These are phyloP conservation scores for Zea luxurians DNA, from an alignment of 176 grass and related monocot genomes.

Conservation along the genomic window DNA sequence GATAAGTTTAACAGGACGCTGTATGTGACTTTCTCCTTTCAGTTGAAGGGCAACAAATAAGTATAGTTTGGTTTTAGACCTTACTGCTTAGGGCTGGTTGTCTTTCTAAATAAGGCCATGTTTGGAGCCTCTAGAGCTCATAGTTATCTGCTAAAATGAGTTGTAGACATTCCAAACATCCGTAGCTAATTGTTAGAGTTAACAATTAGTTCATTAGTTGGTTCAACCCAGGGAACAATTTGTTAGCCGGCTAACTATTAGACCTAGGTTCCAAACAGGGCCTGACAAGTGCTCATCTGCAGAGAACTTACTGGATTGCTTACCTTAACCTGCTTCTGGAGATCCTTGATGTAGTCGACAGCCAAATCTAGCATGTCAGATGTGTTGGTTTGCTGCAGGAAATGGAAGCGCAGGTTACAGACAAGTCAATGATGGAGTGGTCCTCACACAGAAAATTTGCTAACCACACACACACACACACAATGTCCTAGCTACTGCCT, in stretches of 20 bases:
- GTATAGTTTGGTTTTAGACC: constrained; percentile 33
- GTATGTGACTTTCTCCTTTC: constrained; percentile 18
- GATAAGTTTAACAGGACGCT: not conserved
- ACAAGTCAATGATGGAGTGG: constrained; percentile 26
- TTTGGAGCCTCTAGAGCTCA: no score
- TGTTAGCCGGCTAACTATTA: no score
- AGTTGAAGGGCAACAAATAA: constrained; percentile 24
- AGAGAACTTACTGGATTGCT: not conserved
- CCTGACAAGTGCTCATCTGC: no score
- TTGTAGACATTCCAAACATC: no score
- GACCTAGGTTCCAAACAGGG: no score
- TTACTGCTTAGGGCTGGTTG: constrained; percentile 25
- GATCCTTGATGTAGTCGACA: constrained; percentile 97
- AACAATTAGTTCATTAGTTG: no score
- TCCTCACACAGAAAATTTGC: no score
- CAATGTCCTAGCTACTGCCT: no score
- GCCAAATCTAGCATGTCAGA: constrained; percentile 99
- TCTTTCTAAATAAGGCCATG: constrained; percentile 5
- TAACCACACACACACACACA: no score
- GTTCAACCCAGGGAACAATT: no score
- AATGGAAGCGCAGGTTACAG: constrained; percentile 22
- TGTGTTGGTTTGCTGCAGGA: constrained; percentile 97
- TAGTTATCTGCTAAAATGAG: no score
- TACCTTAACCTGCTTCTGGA: constrained; percentile 97
- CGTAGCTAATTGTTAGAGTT: no score